Conservation (phyloP, 2,329 filamentous ascomycete species). For the Pseudogymnoascus sp. region DNA sequence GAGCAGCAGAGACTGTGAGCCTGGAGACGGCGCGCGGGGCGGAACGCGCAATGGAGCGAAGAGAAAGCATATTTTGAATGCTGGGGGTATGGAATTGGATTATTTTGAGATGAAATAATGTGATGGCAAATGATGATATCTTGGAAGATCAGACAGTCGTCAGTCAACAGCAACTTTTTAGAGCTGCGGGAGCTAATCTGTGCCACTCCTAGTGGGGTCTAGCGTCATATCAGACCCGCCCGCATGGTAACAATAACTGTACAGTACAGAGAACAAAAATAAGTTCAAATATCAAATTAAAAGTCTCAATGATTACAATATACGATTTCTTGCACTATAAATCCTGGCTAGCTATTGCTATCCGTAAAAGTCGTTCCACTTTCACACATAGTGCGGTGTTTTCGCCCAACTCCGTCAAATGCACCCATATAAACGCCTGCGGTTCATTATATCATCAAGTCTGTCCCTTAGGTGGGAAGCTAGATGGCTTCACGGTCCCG, state of each 20-base stretch:
- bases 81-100: conserved; percentile 10
- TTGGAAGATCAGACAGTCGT: neutral
- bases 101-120: conserved; percentile 12
- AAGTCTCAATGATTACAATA: neutral
- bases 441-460: conserved; percentile 18
- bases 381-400: conserved; percentile 1
- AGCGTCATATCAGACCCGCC: conserved; percentile 4
- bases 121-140: conserved; percentile 7
- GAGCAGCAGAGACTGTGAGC: conserved; percentile 44
- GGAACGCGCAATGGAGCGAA: conserved; percentile 58
- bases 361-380: neutral
- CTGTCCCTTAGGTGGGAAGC: conserved; percentile 65
- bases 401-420: conserved; percentile 7
- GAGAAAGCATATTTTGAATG: conserved; percentile 55
- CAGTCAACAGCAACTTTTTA: conserved; percentile 6
- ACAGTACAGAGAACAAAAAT: neutral
- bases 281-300: neutral
- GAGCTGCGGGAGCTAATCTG: conserved; percentile 8
- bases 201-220: conserved; percentile 3
- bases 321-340: neutral
- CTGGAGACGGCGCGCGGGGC: conserved; percentile 58
- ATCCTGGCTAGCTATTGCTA: neutral
- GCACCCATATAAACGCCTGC: conserved; percentile 5
- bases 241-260: neutral
- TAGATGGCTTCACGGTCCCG: conserved; percentile 60